Evolutionary conservation across 257 asterid genomes (phyloP).

Genomic region (Verbena officinalis): DNA sequence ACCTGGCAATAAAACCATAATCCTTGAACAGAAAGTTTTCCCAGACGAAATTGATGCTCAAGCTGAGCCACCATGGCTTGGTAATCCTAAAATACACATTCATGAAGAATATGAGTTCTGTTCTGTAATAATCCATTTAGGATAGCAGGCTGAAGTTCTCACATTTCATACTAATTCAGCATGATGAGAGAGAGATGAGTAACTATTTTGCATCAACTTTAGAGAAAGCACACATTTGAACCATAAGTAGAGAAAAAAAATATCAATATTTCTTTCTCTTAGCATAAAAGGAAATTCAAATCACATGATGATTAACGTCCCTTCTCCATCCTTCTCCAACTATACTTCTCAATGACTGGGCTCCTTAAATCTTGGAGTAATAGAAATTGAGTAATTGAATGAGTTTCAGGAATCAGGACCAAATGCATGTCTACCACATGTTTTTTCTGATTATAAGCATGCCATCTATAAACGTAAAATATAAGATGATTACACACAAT

Average conservation of each 20-base stretch:
- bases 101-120: slow-evolving; percentile 29
- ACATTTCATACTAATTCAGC: slow-evolving; percentile 22
- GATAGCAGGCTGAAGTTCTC: slow-evolving; percentile 23
- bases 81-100: slow-evolving; percentile 66
- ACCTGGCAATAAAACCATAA: slow-evolving; percentile 99
- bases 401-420: neutral
- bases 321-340: slow-evolving; percentile 11
- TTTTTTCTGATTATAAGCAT: neutral
- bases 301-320: neutral
- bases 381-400: too few relatives aligned
- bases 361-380: neutral
- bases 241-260: slow-evolving; percentile 18
- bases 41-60: slow-evolving; percentile 93
- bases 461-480: slow-evolving; percentile 5
- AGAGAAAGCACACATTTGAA: slow-evolving; percentile 23
- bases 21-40: slow-evolving; percentile 95
- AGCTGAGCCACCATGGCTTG: slow-evolving; percentile 99
- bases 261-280: neutral
- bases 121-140: slow-evolving; percentile 12
- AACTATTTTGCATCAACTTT: slow-evolving; percentile 20
- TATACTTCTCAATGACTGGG: neutral
- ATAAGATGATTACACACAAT: slow-evolving; percentile 5
- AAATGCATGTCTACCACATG: slow-evolving; percentile 13
- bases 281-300: neutral
- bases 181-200: slow-evolving; percentile 6